Conservation (phyloP, 495 filamentous ascomycete genomes). For the Chaetomidium leptoderma region DNA sequence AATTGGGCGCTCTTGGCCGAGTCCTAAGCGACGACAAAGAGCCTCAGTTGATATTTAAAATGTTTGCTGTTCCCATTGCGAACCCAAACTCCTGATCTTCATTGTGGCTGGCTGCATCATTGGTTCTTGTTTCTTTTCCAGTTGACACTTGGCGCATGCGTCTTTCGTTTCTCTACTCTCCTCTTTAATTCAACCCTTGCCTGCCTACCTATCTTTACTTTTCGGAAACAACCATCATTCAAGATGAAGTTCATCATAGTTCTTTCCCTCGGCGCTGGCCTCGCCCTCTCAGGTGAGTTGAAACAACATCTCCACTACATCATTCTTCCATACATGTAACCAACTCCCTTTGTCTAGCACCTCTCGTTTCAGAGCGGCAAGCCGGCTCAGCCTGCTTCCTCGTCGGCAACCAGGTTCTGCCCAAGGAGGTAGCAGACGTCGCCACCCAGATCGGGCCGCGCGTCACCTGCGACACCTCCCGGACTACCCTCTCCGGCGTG, state of each 20-base stretch:
- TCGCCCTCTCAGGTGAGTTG: constrained; percentile 15
- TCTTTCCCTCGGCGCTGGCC: constrained; percentile 15
- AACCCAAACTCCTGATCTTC: constrained; percentile 9
- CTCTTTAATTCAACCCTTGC: background rate
- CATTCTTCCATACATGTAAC: background rate
- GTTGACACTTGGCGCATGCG: background rate
- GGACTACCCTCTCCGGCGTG: constrained; percentile 37
- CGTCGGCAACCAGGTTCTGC: constrained; percentile 39
- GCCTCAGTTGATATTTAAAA: background rate
- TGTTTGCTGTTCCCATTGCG: background rate
- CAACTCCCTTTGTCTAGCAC: constrained; percentile 9
- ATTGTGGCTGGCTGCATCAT: constrained; percentile 13
- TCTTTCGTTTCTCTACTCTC: background rate
- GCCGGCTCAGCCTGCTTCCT: constrained; percentile 44
- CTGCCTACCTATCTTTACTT: background rate
- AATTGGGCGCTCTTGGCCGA: background rate
- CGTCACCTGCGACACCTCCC: constrained; percentile 38
- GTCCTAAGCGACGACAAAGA: background rate
- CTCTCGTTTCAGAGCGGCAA: constrained; percentile 17
- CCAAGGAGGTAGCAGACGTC: constrained; percentile 31
- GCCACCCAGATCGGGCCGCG: constrained; percentile 30
- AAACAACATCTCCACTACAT: background rate
- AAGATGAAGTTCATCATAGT: constrained; percentile 17
- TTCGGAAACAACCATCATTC: background rate
- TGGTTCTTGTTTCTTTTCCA: constrained; percentile 1